phyloP scores from a whole-genome alignment of 495 filamentous ascomycete species.

The Venustampulla echinocandica region DNA sequence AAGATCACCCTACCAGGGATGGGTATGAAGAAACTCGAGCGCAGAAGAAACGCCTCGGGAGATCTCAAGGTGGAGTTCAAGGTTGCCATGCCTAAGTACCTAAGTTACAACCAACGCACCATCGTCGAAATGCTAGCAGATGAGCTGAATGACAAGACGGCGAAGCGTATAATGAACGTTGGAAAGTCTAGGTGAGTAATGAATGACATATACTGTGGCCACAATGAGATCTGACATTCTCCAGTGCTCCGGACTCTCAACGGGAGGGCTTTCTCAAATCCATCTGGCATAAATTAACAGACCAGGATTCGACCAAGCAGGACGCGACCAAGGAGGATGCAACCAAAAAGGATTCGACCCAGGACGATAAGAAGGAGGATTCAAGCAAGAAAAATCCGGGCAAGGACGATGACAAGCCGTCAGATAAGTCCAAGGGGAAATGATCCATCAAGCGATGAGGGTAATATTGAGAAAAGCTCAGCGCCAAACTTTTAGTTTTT shows the following conservation, averaged over 20 bases:
- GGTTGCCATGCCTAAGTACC: constrained; percentile 87
- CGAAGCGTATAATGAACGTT: constrained; percentile 76
- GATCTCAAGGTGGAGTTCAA: constrained; percentile 92
- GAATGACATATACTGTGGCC: too few species aligned
- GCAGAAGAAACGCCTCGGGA: constrained; percentile 46
- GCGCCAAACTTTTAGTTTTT: too few species aligned
- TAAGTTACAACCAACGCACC: constrained; percentile 79
- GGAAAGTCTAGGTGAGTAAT: constrained; percentile 15
- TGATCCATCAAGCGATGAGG: too few species aligned
- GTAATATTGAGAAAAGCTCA: too few species aligned
- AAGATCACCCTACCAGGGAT: constrained; percentile 75
- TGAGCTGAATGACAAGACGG: constrained; percentile 83
- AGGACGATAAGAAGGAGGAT: too few species aligned
- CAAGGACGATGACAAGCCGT: too few species aligned
- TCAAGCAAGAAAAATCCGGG: too few species aligned
- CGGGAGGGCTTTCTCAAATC: constrained; percentile 84
- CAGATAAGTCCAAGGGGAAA: too few species aligned
- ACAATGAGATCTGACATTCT: too few species aligned
- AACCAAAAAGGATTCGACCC: too few species aligned
- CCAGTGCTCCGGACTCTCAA: too few species aligned
- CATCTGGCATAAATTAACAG: constrained; percentile 80
- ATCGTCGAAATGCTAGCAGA: constrained; percentile 93
- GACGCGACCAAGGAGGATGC: constrained; percentile 27
- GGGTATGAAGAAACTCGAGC: constrained; percentile 79
- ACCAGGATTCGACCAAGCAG: constrained; percentile 50